A percentile compares a stretch with the other conserved stretches of the same genome.
Evolutionary conservation across 768 basidiomycete species (phyloP).

Genomic region (Hygrocybe punicea): DNA sequence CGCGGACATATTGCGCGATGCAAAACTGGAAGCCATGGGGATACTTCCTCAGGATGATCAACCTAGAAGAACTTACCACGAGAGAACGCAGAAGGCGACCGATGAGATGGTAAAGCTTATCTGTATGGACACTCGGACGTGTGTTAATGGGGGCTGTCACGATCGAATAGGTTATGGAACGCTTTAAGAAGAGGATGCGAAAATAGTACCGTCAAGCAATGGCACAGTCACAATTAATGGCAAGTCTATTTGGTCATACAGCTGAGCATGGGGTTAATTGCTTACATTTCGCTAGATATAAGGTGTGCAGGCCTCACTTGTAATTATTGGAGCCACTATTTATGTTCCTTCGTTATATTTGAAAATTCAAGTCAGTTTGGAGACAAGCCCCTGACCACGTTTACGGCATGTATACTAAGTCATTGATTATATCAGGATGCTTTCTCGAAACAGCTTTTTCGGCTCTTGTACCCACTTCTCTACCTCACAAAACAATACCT

Average conservation of each 20-base stretch:
- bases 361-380: too few relatives aligned
- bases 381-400: too few relatives aligned
- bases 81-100: constrained; percentile 78
- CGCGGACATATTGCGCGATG: constrained; percentile 81
- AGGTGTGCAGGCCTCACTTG: too few relatives aligned
- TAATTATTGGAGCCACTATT: too few relatives aligned
- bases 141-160: background rate
- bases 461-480: constrained; percentile 24
- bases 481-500: constrained; percentile 23
- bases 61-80: constrained; percentile 46
- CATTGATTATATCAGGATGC: too few relatives aligned
- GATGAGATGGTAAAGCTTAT: constrained; percentile 71
- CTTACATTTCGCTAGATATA: too few relatives aligned
- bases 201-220: constrained; percentile 42
- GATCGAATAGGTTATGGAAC: constrained; percentile 74
- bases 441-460: constrained; percentile 19
- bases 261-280: background rate
- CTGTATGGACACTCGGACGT: background rate
- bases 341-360: too few relatives aligned
- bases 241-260: background rate
- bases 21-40: constrained; percentile 84
- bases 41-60: constrained; percentile 55
- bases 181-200: constrained; percentile 95
- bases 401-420: too few relatives aligned
- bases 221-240: background rate